Evolutionary conservation across 441 rosid species (phyloP).

Genomic region (Gossypium gossypioides): DNA sequence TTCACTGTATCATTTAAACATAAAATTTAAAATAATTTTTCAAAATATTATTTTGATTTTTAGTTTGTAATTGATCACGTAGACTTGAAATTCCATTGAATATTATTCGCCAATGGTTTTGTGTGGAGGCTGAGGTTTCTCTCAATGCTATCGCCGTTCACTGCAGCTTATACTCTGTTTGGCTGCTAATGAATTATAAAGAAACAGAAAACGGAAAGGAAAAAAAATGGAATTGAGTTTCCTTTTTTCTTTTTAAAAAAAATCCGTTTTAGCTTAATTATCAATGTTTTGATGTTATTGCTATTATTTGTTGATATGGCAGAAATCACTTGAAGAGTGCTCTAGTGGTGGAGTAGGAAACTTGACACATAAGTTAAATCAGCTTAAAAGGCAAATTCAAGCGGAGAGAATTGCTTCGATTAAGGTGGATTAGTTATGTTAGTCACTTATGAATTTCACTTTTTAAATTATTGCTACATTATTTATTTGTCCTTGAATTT

Average conservation of each 20-base stretch:
- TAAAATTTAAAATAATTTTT: neutral
- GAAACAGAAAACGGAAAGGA: neutral
- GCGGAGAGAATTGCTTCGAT: constrained; percentile 37
- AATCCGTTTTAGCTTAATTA: neutral
- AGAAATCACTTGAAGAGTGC: constrained; percentile 41
- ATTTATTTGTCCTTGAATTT: neutral
- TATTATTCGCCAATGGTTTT: neutral
- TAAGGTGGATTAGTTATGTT: constrained; percentile 28
- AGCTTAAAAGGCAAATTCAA: constrained; percentile 56
- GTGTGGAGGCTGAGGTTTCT: neutral
- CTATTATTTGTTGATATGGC: constrained; percentile 11
- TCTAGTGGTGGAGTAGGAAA: constrained; percentile 33
- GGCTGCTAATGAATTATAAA: neutral
- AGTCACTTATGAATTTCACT: neutral
- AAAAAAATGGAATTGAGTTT: neutral
- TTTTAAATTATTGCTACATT: neutral
- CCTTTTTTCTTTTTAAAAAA: neutral
- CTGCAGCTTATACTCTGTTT: constrained; percentile 12
- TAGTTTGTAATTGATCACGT: neutral
- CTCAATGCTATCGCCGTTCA: neutral
- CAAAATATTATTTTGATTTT: neutral
- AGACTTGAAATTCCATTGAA: neutral
- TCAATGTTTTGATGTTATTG: neutral
- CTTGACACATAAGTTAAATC: constrained; percentile 44
- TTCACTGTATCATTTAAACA: neutral